Evolutionary conservation across 176 grass and related monocot species (phyloP), one percentile per base, ranked within the genome.

Genomic region (Urochloa ruziziensis): DNA sequence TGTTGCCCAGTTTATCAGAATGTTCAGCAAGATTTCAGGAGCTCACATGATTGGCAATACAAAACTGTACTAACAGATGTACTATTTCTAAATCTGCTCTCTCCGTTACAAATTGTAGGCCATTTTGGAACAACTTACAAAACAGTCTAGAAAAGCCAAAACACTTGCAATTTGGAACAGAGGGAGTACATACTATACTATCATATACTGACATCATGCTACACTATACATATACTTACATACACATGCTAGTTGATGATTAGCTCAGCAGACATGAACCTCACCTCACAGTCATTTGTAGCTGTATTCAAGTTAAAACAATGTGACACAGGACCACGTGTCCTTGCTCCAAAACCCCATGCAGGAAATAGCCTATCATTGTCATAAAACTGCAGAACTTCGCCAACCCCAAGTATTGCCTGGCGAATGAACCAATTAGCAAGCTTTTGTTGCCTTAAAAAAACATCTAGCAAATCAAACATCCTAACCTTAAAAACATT

Each of bases 361-460:
- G 91, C 89, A 70, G 93, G 93, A 78, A 99, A 96, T 15, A 64
- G 80, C 32, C 63, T 96, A 88, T 99, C 96, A 80, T 74, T 86
- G 80, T 99, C 93, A 79, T 99, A 99, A 82, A 96, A 99, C 53
- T 99, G 89, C 11, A 99, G 79, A 85, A 96, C 91, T 77, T 99
- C 96, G 0, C 96, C 94, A 48, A 92, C 91, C 53, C 93, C 96
- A 32, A 91, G 48, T 80, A 96, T 99, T 63, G 89, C 93, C 96
- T 99, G 75, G 34, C 65, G 67, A 29, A 48, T 84, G 30, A 25
- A 74, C 75, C 11, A 56, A 24, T 70, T 64, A 65, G 70, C 46
- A 80, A 42, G 4, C 44, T 70, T 29, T 79, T 28, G 15, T 33
- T 69, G 40, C 36, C 40, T 73, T 66, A 40, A 40, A 11, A 35